Evolutionary conservation across 805 yeast species (phyloP).

Genomic region (Schwanniomyces polymorphus): DNA sequence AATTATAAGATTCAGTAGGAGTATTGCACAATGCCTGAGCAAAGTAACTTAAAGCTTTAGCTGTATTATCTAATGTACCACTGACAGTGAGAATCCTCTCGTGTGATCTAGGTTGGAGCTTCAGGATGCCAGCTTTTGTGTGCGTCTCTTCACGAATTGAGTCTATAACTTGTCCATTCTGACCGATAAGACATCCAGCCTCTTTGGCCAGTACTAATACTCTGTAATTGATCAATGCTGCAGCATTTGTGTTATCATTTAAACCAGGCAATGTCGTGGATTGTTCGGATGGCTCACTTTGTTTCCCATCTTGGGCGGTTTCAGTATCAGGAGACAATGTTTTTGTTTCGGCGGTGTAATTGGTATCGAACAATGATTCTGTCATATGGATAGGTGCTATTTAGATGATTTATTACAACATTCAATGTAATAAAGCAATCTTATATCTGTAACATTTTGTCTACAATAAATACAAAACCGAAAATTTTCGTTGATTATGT

Average conservation of each 20-base stretch:
- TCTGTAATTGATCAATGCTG: conserved; percentile 42
- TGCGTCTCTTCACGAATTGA: conserved; percentile 70
- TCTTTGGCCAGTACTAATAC: conserved; percentile 80
- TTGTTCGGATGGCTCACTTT: neutral
- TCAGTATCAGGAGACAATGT: conserved; percentile 4
- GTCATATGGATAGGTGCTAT: conserved; percentile 17
- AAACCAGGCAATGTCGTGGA: conserved; percentile 23
- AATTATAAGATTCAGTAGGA: conserved; percentile 42
- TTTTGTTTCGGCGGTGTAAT: conserved; percentile 20
- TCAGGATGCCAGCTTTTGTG: conserved; percentile 86
- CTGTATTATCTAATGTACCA: conserved; percentile 68
- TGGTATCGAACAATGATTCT: conserved; percentile 35
- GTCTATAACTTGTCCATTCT: conserved; percentile 77
- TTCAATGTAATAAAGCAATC: neutral
- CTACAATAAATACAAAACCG: neutral
- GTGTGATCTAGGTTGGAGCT: conserved; percentile 73
- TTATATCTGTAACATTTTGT: neutral
- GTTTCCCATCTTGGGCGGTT: neutral
- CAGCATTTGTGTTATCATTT: conserved; percentile 22
- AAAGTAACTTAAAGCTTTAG: conserved; percentile 68
- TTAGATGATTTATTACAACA: neutral
- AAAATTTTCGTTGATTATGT: conserved; percentile 4
- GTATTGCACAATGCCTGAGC: conserved; percentile 61
- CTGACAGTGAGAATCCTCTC: conserved; percentile 81
- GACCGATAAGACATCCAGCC: conserved; percentile 89